Base-by-base conservation (phyloP, 2,329 filamentous ascomycete species). In the Sphaerulina vaccinii region DNA sequence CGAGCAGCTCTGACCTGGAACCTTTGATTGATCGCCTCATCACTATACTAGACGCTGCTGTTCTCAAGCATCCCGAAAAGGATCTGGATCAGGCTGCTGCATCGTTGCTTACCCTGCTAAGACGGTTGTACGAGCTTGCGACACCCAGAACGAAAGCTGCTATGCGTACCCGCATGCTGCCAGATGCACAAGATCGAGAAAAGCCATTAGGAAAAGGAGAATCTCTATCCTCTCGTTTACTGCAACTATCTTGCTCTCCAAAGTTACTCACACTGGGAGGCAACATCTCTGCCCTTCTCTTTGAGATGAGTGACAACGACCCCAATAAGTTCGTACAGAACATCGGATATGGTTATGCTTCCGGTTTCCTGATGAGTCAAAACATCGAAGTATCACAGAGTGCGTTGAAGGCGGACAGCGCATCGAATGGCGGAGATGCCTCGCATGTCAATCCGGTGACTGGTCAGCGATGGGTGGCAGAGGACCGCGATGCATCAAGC, bases 331-430 rank as follows among this genome's bases (percentile, higher is more conserved):
- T 96, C 64, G 87, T 97, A 0, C 80, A 88, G 45, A 96, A 96
- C 61, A 88, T 99, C 10, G 93, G 93, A 0, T 99, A 96, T 66
- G 93, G 93, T 0, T 96, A 88, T 65, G 93, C 93, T 0, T 88
- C 90, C 0, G 93, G 93, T 0, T 96, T 93, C 67, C 75, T 99
- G 13, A 86, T 91, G 73, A 86, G 87, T 57, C 87, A 92, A 56
- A 88, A 93, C 49, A 83, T 97, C 10, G 79, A 85, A 0, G 76
- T 96, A 18, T 89, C 90, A 0, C 78, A 84, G 52, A 84, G 79
- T 49, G 81, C 84, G 1, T 72, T 83, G 8, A 79, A 85, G 60
- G 76, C 78, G 5, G 78, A 74, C 63, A 76, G 74, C 29, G 69
- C 62, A 8, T 39, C 44, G n/a, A 46, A 39, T 21, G 37, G 1